These are phyloP conservation scores for Trichoderma polysporum DNA, from an alignment of 2,329 filamentous ascomycete genomes.

Conservation along the genomic window DNA sequence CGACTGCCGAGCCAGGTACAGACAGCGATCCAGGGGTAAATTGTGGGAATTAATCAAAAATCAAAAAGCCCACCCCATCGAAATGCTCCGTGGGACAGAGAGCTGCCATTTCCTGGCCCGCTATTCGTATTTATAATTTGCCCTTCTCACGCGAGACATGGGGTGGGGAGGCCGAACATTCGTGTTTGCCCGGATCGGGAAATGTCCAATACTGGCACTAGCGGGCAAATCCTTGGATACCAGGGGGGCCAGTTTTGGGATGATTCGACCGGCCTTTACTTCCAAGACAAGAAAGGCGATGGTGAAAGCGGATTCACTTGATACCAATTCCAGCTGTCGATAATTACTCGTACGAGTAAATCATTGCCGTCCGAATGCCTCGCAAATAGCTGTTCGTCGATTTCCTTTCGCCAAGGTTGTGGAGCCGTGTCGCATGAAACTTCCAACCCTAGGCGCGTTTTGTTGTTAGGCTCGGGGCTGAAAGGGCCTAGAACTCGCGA, in stretches of 20 bases:
- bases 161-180: slow-evolving; percentile 5
- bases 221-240: slow-evolving; percentile 8
- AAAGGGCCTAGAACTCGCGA: slow-evolving; percentile 10
- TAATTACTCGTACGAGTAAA: neutral
- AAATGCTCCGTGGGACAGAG: neutral
- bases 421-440: neutral
- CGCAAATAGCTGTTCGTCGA: neutral
- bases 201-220: slow-evolving; percentile 11
- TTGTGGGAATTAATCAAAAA: slow-evolving; percentile 21
- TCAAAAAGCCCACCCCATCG: neutral
- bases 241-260: neutral
- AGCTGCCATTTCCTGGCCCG: neutral
- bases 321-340: neutral
- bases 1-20: slow-evolving; percentile 16
- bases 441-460: neutral
- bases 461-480: slow-evolving; percentile 5
- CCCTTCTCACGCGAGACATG: slow-evolving; percentile 21
- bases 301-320: neutral
- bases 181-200: slow-evolving; percentile 19
- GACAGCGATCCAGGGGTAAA: slow-evolving; percentile 19
- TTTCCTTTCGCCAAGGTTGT: neutral
- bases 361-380: neutral
- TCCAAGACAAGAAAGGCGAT: neutral
- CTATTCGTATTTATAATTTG: slow-evolving; percentile 22
- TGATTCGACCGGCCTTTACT: neutral